A percentile compares a stretch with the other conserved stretches of the same genome.
Conservation (phyloP, 2,329 filamentous ascomycete species). For the Westerdykella ornata region DNA sequence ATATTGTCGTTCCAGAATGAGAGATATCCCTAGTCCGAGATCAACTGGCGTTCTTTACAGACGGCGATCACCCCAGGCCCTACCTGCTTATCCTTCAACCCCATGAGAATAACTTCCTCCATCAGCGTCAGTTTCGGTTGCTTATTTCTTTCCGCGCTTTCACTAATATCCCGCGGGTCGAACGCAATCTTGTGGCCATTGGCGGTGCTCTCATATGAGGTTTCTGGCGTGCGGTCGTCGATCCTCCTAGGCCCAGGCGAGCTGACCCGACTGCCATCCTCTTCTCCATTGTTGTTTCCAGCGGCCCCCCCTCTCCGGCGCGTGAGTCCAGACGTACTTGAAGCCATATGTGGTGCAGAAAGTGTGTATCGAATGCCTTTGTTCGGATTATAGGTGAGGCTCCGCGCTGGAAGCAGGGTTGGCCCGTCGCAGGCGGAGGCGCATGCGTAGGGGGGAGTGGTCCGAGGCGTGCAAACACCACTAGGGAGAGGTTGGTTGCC, state of each 20-base stretch:
- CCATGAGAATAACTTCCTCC: conserved; percentile 94
- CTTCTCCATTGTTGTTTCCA: conserved; percentile 50
- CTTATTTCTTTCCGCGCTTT: conserved; percentile 92
- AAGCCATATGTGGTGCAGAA: conserved; percentile 48
- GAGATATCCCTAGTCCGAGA: conserved; percentile 68
- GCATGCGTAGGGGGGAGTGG: conserved; percentile 22
- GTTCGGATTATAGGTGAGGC: conserved; percentile 29
- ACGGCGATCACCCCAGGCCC: conserved; percentile 21
- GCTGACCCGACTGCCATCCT: conserved; percentile 58
- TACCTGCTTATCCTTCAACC: conserved; percentile 98
- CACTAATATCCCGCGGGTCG: conserved; percentile 93
- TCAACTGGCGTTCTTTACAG: neutral
- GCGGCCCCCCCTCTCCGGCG: conserved; percentile 61
- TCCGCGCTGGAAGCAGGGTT: conserved; percentile 31
- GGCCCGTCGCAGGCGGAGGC: conserved; percentile 25
- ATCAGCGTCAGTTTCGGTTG: conserved; percentile 97
- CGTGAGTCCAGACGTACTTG: conserved; percentile 65
- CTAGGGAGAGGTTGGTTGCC: no score
- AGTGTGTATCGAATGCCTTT: conserved; percentile 18
- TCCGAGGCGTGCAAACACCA: neutral
- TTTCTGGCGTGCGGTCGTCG: conserved; percentile 57
- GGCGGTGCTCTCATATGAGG: conserved; percentile 81
- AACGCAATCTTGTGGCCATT: conserved; percentile 99
- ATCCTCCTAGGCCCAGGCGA: conserved; percentile 59
- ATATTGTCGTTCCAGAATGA: conserved; percentile 99